Evolutionary conservation across 1,284 basidiomycete species (phyloP).

Genomic region (Lentinula novae-zelandiae): DNA sequence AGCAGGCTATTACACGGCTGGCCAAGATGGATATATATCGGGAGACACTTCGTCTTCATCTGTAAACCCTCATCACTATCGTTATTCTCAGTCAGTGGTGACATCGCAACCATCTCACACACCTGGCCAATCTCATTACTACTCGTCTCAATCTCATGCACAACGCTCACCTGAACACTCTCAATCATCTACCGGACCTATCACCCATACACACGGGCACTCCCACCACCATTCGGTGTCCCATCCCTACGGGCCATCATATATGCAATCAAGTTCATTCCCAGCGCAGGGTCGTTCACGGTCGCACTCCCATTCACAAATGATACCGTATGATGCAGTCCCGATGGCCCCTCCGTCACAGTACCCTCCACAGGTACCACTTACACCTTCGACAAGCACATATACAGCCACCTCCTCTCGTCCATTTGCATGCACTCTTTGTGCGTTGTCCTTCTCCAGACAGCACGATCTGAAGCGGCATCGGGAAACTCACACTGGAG

Average conservation of each 20-base stretch:
- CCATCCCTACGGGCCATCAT: slow-evolving; percentile 6
- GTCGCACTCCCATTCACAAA: slow-evolving; percentile 24
- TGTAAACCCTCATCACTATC: slow-evolving; percentile 5
- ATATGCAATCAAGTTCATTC: slow-evolving; percentile 5
- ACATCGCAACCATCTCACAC: background rate
- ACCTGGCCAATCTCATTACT: slow-evolving; percentile 9
- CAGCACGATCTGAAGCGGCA: slow-evolving; percentile 80
- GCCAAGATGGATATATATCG: slow-evolving; percentile 4
- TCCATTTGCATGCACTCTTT: slow-evolving; percentile 74
- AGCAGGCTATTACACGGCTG: slow-evolving; percentile 5
- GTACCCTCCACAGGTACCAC: slow-evolving; percentile 25
- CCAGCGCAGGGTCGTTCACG: slow-evolving; percentile 18
- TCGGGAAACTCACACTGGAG: slow-evolving; percentile 75
- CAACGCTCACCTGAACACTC: slow-evolving; percentile 4
- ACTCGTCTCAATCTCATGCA: slow-evolving; percentile 5
- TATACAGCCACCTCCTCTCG: slow-evolving; percentile 65
- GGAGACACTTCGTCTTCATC: slow-evolving; percentile 8
- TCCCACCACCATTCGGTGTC: slow-evolving; percentile 11
- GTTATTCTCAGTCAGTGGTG: background rate
- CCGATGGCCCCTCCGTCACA: slow-evolving; percentile 12
- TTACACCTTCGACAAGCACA: slow-evolving; percentile 31
- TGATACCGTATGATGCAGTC: slow-evolving; percentile 13
- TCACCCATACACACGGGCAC: slow-evolving; percentile 8
- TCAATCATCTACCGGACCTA: slow-evolving; percentile 1
- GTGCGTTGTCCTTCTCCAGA: slow-evolving; percentile 77